phyloP scores from a whole-genome alignment of 306 rosid genomes.

The Crotalaria pallida region DNA sequence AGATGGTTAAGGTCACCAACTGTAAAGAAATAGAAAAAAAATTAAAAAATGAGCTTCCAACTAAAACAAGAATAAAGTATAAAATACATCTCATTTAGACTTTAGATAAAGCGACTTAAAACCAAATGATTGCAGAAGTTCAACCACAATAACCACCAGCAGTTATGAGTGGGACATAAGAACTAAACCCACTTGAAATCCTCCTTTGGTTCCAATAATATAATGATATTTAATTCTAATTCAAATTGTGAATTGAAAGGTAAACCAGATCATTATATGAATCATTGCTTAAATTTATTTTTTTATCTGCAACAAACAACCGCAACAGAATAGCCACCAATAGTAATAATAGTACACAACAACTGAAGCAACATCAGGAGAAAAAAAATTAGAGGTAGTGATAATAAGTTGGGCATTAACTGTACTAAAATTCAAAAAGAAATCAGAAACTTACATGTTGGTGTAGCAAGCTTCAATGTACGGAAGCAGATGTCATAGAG shows the following conservation, averaged over 20 bases:
- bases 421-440: not conserved
- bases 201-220: slow-evolving; percentile 16
- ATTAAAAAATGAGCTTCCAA: not conserved
- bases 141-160: slow-evolving; percentile 25
- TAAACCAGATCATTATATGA: not conserved
- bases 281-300: not conserved
- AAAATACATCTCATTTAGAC: not conserved
- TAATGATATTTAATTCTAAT: not conserved
- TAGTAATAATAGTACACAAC: not conserved
- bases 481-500: slow-evolving; percentile 49
- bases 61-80: not conserved
- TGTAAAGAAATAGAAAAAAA: not conserved
- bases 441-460: slow-evolving; percentile 23
- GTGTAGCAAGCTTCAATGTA: slow-evolving; percentile 44
- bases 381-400: not conserved
- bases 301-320: not conserved
- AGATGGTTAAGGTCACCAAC: slow-evolving; percentile 54
- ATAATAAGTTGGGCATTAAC: not conserved
- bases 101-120: slow-evolving; percentile 16
- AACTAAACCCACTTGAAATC: slow-evolving; percentile 16
- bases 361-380: not conserved
- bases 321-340: not conserved
- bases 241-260: not conserved
- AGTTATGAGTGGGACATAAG: slow-evolving; percentile 11
- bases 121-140: slow-evolving; percentile 25